Percentiles rank a stretch among this genome's conserved stretches.
phyloP scores from a whole-genome alignment of 257 asterid species.

The Primulina tabacum region DNA sequence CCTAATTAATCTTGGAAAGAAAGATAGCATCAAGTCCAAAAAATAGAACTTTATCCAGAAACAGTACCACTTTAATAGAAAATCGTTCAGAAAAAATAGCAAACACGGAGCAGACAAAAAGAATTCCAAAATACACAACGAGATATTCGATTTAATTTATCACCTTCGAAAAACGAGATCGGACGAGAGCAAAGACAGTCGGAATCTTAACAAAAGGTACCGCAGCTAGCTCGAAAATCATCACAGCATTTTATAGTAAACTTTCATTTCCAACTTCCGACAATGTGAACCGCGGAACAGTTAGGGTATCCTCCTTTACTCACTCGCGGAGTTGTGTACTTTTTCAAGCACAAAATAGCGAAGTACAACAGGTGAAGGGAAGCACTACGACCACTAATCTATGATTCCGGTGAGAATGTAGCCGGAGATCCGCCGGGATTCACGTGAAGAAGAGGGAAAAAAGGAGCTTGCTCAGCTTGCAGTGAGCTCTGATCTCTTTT shows the following conservation, averaged over 20 bases:
- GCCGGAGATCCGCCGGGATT: conserved; percentile 39
- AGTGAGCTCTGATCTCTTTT: conserved; percentile 19
- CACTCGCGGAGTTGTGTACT: conserved; percentile 10
- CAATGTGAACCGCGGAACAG: conserved; percentile 24
- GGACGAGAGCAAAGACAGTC: conserved; percentile 32
- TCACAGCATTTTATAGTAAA: conserved; percentile 8
- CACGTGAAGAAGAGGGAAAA: conserved; percentile 22
- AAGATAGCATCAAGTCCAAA: neutral
- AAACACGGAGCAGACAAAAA: conserved; percentile 26
- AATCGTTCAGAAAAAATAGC: conserved; percentile 43
- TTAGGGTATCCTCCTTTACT: neutral
- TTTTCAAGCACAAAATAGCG: conserved; percentile 14
- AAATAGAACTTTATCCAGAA: neutral
- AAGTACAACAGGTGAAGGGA: conserved; percentile 9
- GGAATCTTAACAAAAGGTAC: conserved; percentile 24
- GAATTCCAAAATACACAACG: conserved; percentile 27
- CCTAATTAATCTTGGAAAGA: neutral
- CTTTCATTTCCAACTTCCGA: conserved; percentile 23
- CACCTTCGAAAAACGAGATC: conserved; percentile 64
- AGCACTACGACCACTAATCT: neutral
- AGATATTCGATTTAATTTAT: conserved; percentile 31
- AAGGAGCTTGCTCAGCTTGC: conserved; percentile 12
- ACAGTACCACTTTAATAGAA: conserved; percentile 29
- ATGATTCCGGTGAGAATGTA: conserved; percentile 31
- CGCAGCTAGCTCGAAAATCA: conserved; percentile 20